These are phyloP conservation scores for Piloderma croceum DNA, from an alignment of 768 basidiomycete genomes.

Conservation along the genomic window DNA sequence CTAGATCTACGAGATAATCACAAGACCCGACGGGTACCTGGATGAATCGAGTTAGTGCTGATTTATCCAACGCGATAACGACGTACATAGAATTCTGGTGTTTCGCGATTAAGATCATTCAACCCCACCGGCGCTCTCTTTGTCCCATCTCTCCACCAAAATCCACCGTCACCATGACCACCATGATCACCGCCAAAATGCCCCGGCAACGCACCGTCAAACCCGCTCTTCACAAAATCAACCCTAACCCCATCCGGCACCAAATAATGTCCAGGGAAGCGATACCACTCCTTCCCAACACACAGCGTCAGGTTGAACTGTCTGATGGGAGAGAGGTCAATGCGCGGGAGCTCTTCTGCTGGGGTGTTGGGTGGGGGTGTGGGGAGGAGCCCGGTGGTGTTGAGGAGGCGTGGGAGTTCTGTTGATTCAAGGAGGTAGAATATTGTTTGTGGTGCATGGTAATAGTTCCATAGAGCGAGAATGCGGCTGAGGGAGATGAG, in stretches of 20 bases:
- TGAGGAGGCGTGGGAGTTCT: conserved; percentile 81
- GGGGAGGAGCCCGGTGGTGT: conserved; percentile 59
- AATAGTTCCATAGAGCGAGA: conserved; percentile 80
- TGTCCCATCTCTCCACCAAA: conserved; percentile 62
- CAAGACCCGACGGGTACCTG: conserved; percentile 71
- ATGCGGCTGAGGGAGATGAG: conserved; percentile 76
- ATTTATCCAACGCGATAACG: too few species aligned
- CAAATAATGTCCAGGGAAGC: conserved; percentile 88
- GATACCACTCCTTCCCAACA: conserved; percentile 92
- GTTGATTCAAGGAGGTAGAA: conserved; percentile 63
- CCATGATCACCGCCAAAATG: conserved; percentile 55
- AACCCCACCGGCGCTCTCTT: conserved; percentile 54
- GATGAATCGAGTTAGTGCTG: conserved; percentile 5
- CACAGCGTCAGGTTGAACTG: conserved; percentile 75
- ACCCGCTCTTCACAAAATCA: conserved; percentile 89
- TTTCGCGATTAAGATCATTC: conserved; percentile 88
- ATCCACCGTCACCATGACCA: conserved; percentile 26
- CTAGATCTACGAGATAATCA: conserved; percentile 87
- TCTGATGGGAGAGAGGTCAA: conserved; percentile 65
- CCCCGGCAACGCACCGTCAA: conserved; percentile 82
- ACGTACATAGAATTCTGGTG: conserved; percentile 69
- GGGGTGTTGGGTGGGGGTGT: conserved; percentile 33
- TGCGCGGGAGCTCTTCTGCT: conserved; percentile 35
- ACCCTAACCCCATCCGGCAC: conserved; percentile 78
- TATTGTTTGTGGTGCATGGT: conserved; percentile 80